Base-by-base conservation (phyloP, 495 filamentous ascomycete species). In the Neurospora sp. region DNA sequence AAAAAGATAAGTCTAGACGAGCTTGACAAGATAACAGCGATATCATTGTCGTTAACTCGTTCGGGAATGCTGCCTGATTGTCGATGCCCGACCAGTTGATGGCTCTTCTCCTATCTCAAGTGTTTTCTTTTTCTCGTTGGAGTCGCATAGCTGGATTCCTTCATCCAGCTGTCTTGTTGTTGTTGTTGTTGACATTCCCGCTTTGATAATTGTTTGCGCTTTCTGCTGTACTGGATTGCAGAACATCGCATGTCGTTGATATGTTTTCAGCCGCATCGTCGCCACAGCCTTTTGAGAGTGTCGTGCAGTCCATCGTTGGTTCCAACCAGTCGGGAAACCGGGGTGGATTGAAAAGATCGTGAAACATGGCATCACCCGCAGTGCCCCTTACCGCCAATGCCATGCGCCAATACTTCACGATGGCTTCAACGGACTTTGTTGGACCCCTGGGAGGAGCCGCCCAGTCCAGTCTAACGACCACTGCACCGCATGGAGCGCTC, bases 391-490 rank as follows among this genome's bases (percentile, higher is more conserved):
- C 54, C 54, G 54, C 54, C 54, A 62, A 62, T 62, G 54, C 48
- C 48, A 59, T 54, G 46, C 46, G 54, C 54, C 54, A 35, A 62
- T 16, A 62, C 54, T 72, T 77, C 76, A 77, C 76, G 74, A 77
- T 77, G 42, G 74, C 74, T 73, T 77, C 76, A 77, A 41, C 23
- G 37, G 70, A 27, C 54, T 66, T 62, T 5, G 54, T 35, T 66
- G 27, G 54, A 35, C 54, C 27, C 54, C 54, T 66, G 54, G 54
- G 54, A 66, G 54, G 27, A 66, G 54, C 54, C 54, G 54, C 27
- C 54, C 54, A 66, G 54, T 54, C 12, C 6, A 62, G 14, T 31
- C 54, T 66, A 62, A 6, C 46, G 46, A 23, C 5, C 46, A 46
- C 48, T 6, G 48, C 48, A 59, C 48, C 48, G 11, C 54, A 66